Evolutionary conservation across 2,329 filamentous ascomycete species (phyloP), one percentile per base, ranked within the genome.

Genomic region (Clonostachys solani): DNA sequence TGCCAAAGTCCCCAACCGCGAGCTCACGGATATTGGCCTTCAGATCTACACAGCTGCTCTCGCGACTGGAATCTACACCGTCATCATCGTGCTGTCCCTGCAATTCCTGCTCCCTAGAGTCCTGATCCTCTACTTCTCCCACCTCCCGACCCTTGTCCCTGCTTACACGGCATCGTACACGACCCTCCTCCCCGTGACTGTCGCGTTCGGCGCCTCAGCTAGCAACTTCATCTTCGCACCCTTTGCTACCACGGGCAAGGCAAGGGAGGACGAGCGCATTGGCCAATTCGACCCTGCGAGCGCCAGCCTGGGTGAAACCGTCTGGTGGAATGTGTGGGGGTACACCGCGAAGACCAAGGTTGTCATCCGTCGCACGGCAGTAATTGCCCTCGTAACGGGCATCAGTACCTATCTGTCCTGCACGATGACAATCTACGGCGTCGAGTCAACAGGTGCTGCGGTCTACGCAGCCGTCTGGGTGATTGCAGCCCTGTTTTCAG

Each of bases 211-310:
- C 4, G 72, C 82, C 51, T 87, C 89, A 1, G 83, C 86, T 5
- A 83, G 83, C 51, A 78, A 80, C 42, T 92, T 95, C 62, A 81
- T 96, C 54, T 95, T 96, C 63, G 80, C 81, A 37, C 83, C 86
- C 3, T 78, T 81, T 18, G 78, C 81, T 16, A 76, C 72, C 13
- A 74, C 78, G 0, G 77, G 74, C 23, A 69, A 67, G 23, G 73
- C 69, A 15, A 60, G 62, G 40, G 68, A 72, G 52, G 74, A 83
- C 51, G 73, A 73, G 46, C 67, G 73, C 54, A 65, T 71, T 18
- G 62, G 64, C 33, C 62, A 71, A 23, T 89, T 90, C 58, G 74
- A 90, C 54, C 80, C 86, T 0, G 77, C 73, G 23, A 78, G 72
- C 15, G 85, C 87, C 2, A 81, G 77, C 1, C 72, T 95, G 16